Evolutionary conservation across 768 basidiomycete genomes (phyloP), one percentile per base, ranked within the genome.

Genomic region (Pholiota molesta): DNA sequence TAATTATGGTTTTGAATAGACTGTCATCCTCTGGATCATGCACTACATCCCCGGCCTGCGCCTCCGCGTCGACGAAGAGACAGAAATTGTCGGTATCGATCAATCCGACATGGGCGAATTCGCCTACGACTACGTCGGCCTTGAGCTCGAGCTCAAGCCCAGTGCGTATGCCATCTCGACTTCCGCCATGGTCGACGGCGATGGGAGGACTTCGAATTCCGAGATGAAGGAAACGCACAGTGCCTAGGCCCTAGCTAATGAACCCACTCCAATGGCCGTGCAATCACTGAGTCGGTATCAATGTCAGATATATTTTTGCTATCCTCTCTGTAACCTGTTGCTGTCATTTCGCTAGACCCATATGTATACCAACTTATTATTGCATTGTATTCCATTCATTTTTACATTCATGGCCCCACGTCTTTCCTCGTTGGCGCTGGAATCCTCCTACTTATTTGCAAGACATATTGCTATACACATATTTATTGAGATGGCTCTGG

Each of bases 51-150:
- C 91, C 5, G 86, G 85, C 58, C 78, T 91, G 57, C 80, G 87
- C 51, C 81, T 95, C 68, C 86, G 90, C 59, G 80, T 79, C 56
- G 66, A 77, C 33, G 84, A 85, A 60, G 83, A 86, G 62, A 76
- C 69, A 13, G 89, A 92, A 77, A 84, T 89, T 33, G 75, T 96
- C 52, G 95, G 96, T 58, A 87, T 97, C 67, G 96, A 98, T 77
- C 91, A 94, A 67, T 81, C 86, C 2, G 90, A 95, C 79, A 88
- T 94, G 83, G 95, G 94, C 65, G 94, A 96, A 76, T 94, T 86
- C 64, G 89, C 91, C 2, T 94, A 93, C 70, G 92, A 95, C 75
- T 95, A 92, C 66, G 92, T 94, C 33, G 90, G 86, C 14, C 71
- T 90, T 52, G 86, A 89, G 64, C 65, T 73, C 33, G 78, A 79